Conservation (phyloP, 192 early-diverging fungal species). For the Coemansia guatemalensis region DNA sequence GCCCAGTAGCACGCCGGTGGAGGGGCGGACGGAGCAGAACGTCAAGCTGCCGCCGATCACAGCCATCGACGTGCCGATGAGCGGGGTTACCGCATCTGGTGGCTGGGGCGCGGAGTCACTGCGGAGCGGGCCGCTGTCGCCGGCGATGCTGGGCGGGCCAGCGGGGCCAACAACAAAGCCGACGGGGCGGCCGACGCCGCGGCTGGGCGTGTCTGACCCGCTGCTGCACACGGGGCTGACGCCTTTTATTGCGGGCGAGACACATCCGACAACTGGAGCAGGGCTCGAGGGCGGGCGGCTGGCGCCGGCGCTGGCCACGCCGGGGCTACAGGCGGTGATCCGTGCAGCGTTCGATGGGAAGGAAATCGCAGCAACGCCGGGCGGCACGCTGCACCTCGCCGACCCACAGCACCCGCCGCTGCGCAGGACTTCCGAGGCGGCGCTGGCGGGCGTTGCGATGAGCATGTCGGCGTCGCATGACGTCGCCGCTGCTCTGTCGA, state of each 20-base stretch:
- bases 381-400: slow-evolving; percentile 35
- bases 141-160: slow-evolving; percentile 75
- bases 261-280: slow-evolving; percentile 14
- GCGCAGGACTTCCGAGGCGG: no score
- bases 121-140: slow-evolving; percentile 72
- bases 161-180: slow-evolving; percentile 11
- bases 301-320: slow-evolving; percentile 23
- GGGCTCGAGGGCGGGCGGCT: slow-evolving; percentile 10
- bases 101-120: slow-evolving; percentile 63
- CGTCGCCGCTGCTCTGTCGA: slow-evolving; percentile 5
- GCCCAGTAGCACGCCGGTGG: slow-evolving; percentile 10
- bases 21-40: slow-evolving; percentile 9
- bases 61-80: slow-evolving; percentile 59
- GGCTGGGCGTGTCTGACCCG: slow-evolving; percentile 33
- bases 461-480: neutral
- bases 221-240: slow-evolving; percentile 45
- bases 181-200: slow-evolving; percentile 7
- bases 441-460: neutral
- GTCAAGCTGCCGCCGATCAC: slow-evolving; percentile 72
- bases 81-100: slow-evolving; percentile 31
- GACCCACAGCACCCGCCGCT: slow-evolving; percentile 3
- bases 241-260: slow-evolving; percentile 35
- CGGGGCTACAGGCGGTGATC: slow-evolving; percentile 34
- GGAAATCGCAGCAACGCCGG: slow-evolving; percentile 35
- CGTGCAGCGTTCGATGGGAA: slow-evolving; percentile 32